Evolutionary conservation across 1,284 basidiomycete genomes (phyloP).

Genomic region (Rhizoctonia solani): DNA sequence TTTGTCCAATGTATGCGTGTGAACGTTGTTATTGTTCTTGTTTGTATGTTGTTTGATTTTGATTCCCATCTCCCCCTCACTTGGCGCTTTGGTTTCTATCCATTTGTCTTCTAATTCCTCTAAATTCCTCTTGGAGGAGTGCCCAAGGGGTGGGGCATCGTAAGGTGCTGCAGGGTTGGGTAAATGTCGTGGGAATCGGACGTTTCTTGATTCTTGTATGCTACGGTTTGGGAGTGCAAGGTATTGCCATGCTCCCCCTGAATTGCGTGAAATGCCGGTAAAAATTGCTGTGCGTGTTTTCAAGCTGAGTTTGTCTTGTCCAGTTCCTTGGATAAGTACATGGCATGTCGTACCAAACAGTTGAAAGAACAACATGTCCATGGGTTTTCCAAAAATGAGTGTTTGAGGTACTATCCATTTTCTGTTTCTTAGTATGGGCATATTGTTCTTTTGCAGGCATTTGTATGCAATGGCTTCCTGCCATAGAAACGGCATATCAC

Average conservation of each 20-base stretch:
- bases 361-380: conserved; percentile 20
- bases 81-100: not conserved
- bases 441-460: not conserved
- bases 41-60: not conserved
- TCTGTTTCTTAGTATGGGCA: not conserved
- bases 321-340: not conserved
- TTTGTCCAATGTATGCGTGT: too few relatives aligned
- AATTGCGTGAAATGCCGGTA: conserved; percentile 12
- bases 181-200: conserved; percentile 13
- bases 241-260: conserved; percentile 7
- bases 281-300: conserved; percentile 7
- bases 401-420: not conserved
- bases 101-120: not conserved
- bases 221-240: not conserved
- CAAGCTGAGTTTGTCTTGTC: not conserved
- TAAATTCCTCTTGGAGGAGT: not conserved
- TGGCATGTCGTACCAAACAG: conserved; percentile 16
- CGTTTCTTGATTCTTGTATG: not conserved
- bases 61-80: not conserved
- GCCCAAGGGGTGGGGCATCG: not conserved
- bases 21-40: not conserved
- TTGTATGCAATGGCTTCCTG: conserved; percentile 7
- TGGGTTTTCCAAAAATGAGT: not conserved
- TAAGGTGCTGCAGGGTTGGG: not conserved
- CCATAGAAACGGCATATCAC: conserved; percentile 7